Evolutionary conservation across 169 alveolate species (phyloP), one percentile per base, ranked within the genome.

Genomic region (Plasmodium gaboni): DNA sequence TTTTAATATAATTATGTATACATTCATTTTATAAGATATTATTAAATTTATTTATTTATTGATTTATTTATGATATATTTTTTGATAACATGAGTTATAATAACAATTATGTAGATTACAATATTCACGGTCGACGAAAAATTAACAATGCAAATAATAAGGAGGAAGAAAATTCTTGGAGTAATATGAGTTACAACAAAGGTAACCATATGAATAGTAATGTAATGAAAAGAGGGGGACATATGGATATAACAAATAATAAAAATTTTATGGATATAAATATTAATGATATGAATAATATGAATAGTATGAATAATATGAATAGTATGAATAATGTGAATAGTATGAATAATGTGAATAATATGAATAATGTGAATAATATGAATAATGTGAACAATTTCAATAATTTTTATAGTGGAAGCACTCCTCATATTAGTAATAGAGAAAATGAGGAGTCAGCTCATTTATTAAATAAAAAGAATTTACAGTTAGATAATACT

Each of bases 111-210:
- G 72, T 44, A 22, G 83, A 68, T 2, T 17, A 44, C 50, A 67
- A 67, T 26, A 55, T 80, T 15, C 90, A 80, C 9, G 90, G 57
- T 13, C 28, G 90, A 57, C 53, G 90, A 28, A 80, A 80, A 28
- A 80, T 15, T 15, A 80, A 80, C 63, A 80, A 80, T 67, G 80
- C 63, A 1, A 80, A 48, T 42, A 9, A 46, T 22, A 51, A 12
- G 42, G 55, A 68, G 55, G 80, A 80, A 38, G 19, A 65, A 4
- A 60, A 80, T 22, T 19, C 73, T 2, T 65, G 68, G 78, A 64
- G 42, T 17, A 76, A 42, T 53, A 64, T 50, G 64, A 57, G 50
- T 64, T 76, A 64, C 44, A 42, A 1, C n/a, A 80, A 70, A 12
- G 57, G 44, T 38, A 80, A 46, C 59, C 32, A 38, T 44, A 51